phyloP scores from a whole-genome alignment of 345 rosid species.

The Euclidium syriacum region DNA sequence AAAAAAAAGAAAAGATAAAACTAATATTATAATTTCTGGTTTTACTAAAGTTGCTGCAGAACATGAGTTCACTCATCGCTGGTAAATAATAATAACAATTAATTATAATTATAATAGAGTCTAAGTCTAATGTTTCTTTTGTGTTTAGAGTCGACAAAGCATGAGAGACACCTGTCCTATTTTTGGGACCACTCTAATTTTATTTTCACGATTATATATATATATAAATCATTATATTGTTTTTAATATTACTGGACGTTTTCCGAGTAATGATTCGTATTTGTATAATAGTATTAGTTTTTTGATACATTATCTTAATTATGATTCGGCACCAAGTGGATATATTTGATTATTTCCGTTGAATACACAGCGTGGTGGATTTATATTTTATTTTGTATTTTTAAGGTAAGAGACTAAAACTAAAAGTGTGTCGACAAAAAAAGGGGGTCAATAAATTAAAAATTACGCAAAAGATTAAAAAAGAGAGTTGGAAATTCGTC shows the following conservation, averaged over 20 bases:
- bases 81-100: not conserved
- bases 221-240: not conserved
- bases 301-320: slow-evolving; percentile 14
- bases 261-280: slow-evolving; percentile 10
- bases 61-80: slow-evolving; percentile 29
- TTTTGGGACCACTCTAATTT: slow-evolving; percentile 31
- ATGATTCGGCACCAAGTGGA: slow-evolving; percentile 21
- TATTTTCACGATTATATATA: not conserved
- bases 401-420: slow-evolving; percentile 29
- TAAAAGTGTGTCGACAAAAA: slow-evolving; percentile 21
- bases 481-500: not conserved
- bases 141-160: slow-evolving; percentile 28
- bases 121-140: slow-evolving; percentile 12
- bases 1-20: not conserved
- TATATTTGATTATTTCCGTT: slow-evolving; percentile 18
- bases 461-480: not conserved
- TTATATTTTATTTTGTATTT: slow-evolving; percentile 25
- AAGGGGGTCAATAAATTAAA: not conserved
- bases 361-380: slow-evolving; percentile 9
- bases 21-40: not conserved
- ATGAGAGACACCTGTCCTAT: slow-evolving; percentile 32
- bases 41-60: slow-evolving; percentile 27
- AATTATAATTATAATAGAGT: not conserved
- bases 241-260: not conserved
- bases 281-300: not conserved